These are phyloP conservation scores for Aquilaria malaccensis DNA, from an alignment of 345 rosid species.

Conservation along the genomic window DNA sequence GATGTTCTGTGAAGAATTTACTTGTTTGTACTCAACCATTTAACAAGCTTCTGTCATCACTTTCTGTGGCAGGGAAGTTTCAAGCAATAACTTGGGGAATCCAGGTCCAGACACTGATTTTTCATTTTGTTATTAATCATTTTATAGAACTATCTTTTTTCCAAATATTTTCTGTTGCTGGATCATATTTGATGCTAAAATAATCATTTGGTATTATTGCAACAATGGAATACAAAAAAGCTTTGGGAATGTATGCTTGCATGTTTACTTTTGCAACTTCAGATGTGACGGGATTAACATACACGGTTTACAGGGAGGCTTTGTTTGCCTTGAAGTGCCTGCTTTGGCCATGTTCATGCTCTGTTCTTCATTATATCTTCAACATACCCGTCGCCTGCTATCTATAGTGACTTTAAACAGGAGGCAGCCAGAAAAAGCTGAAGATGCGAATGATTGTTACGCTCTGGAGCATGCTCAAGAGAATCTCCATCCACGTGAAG, in stretches of 20 bases:
- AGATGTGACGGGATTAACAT: slow-evolving; percentile 18
- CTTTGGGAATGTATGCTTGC: neutral
- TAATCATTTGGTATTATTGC: neutral
- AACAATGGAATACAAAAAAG: neutral
- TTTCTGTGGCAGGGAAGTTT: slow-evolving; percentile 49
- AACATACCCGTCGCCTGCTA: slow-evolving; percentile 23
- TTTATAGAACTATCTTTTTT: slow-evolving; percentile 1
- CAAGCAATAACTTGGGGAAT: slow-evolving; percentile 43
- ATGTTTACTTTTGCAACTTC: slow-evolving; percentile 1
- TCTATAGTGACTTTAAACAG: slow-evolving; percentile 26
- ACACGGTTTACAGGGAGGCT: slow-evolving; percentile 72
- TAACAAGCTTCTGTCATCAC: slow-evolving; percentile 46
- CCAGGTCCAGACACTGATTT: slow-evolving; percentile 42
- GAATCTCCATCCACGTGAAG: slow-evolving; percentile 21
- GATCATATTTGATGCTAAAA: too few relatives aligned
- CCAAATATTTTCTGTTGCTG: neutral
- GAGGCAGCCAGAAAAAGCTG: slow-evolving; percentile 24
- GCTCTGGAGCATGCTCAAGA: slow-evolving; percentile 18
- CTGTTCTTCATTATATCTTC: slow-evolving; percentile 37
- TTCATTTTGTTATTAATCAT: slow-evolving; percentile 6
- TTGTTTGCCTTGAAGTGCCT: slow-evolving; percentile 50
- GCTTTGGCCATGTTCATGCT: slow-evolving; percentile 42
- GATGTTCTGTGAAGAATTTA: slow-evolving; percentile 42
- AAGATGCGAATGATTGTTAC: slow-evolving; percentile 17
- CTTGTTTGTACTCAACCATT: slow-evolving; percentile 41